Percentiles rank a stretch among this genome's conserved stretches.
These are phyloP conservation scores for Coleophoma crateriformis DNA, from an alignment of 2,329 filamentous ascomycete species.

Conservation along the genomic window DNA sequence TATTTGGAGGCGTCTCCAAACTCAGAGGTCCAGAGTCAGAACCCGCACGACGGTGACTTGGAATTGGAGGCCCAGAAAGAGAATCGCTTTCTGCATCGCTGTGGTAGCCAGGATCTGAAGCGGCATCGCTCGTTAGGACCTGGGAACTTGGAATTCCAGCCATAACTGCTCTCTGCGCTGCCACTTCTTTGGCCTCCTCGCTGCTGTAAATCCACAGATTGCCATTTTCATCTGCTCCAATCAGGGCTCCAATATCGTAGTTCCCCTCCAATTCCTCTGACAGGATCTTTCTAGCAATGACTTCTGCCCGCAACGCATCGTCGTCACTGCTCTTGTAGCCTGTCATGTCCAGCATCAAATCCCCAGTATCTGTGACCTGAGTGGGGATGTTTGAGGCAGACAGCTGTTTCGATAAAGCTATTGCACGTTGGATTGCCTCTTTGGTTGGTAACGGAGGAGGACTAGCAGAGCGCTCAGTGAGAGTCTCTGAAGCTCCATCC, in stretches of 20 bases:
- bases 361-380: constrained; percentile 85
- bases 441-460: constrained; percentile 66
- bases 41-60: constrained; percentile 54
- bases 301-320: constrained; percentile 83
- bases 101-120: constrained; percentile 91
- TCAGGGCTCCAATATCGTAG: constrained; percentile 92
- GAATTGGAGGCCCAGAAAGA: constrained; percentile 37
- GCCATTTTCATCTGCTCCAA: constrained; percentile 90
- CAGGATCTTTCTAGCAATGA: constrained; percentile 88
- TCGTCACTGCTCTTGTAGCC: constrained; percentile 94
- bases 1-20: constrained; percentile 59
- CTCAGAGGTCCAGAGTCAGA: constrained; percentile 53
- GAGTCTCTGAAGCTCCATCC: constrained; percentile 19
- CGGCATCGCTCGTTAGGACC: constrained; percentile 51
- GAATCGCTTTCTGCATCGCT: constrained; percentile 72
- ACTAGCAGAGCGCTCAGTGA: constrained; percentile 61
- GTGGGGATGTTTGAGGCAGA: constrained; percentile 88
- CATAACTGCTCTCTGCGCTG: constrained; percentile 57
- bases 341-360: constrained; percentile 97
- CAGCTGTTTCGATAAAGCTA: constrained; percentile 79
- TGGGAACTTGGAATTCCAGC: constrained; percentile 33
- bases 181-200: constrained; percentile 89
- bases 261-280: constrained; percentile 90
- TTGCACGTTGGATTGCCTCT: constrained; percentile 79
- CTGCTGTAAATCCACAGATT: constrained; percentile 99